phyloP scores from a whole-genome alignment of 768 basidiomycete genomes.

The Pisolithus microcarpus region DNA sequence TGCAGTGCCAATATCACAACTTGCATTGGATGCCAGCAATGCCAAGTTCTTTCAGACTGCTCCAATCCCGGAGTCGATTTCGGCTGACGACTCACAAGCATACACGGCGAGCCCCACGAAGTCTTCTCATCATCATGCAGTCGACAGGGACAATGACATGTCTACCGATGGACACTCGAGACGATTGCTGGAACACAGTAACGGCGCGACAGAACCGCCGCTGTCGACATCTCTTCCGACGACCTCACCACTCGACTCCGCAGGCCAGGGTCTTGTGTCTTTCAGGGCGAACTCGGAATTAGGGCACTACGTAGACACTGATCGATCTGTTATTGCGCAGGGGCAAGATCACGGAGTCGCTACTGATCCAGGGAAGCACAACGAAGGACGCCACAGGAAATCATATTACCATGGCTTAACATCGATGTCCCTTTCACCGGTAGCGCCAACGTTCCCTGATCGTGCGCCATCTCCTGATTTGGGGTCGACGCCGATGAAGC shows the following conservation, averaged over 20 bases:
- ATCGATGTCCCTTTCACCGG: conserved; percentile 43
- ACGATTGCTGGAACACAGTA: conserved; percentile 40
- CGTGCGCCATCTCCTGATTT: conserved; percentile 44
- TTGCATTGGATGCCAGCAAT: conserved; percentile 47
- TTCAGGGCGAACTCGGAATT: conserved; percentile 72
- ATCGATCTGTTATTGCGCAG: conserved; percentile 25
- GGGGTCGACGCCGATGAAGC: conserved; percentile 38
- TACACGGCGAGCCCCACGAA: conserved; percentile 49
- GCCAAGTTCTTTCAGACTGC: conserved; percentile 53
- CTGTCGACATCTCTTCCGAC: conserved; percentile 56
- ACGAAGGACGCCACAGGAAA: conserved; percentile 48
- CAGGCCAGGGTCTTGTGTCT: conserved; percentile 22
- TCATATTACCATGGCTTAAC: conserved; percentile 58
- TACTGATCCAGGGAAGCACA: conserved; percentile 48
- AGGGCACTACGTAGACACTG: conserved; percentile 71
- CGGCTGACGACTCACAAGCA: conserved; percentile 15
- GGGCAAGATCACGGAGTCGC: conserved; percentile 38
- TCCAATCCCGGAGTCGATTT: conserved; percentile 19
- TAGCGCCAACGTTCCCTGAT: conserved; percentile 26
- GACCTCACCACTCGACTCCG: conserved; percentile 37
- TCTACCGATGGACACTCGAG: conserved; percentile 25
- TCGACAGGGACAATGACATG: conserved; percentile 18
- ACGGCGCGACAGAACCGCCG: conserved; percentile 44
- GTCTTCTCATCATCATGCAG: conserved; percentile 40
- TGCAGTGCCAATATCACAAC: conserved; percentile 50